A percentile compares a stretch with the other conserved stretches of the same genome.
phyloP scores from a whole-genome alignment of 2,329 filamentous ascomycete species.

The Fusarium succisae region DNA sequence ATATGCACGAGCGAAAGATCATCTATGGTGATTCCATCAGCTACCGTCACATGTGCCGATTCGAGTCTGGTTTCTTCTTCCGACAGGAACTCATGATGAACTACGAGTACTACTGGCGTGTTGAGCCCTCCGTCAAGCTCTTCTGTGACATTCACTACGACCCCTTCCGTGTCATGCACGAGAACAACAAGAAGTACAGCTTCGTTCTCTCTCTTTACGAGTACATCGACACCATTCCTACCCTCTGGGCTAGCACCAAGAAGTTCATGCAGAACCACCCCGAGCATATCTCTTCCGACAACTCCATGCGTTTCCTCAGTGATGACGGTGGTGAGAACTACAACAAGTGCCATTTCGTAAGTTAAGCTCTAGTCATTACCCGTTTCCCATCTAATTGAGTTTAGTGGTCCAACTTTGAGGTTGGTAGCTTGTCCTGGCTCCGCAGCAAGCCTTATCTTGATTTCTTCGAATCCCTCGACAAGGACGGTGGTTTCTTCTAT shows the following conservation, averaged over 20 bases:
- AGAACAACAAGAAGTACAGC: conserved; percentile 97
- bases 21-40: conserved; percentile 98
- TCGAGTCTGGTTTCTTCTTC: conserved; percentile 99
- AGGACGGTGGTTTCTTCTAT: conserved; percentile 97
- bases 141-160: conserved; percentile 97
- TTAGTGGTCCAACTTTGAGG: conserved; percentile 98
- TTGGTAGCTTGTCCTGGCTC: conserved; percentile 93
- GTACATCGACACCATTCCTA: conserved; percentile 95
- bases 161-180: conserved; percentile 95
- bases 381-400: conserved; percentile 36
- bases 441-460: conserved; percentile 88
- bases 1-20: conserved; percentile 94
- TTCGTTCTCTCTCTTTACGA: conserved; percentile 96
- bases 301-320: conserved; percentile 90
- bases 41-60: conserved; percentile 99
- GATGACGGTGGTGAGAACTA: conserved; percentile 92
- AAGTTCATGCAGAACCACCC: conserved; percentile 92
- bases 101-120: conserved; percentile 99
- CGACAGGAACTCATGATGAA: conserved; percentile 91
- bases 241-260: conserved; percentile 94
- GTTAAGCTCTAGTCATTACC: conserved; percentile 40
- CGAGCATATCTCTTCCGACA: conserved; percentile 84
- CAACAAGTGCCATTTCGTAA: conserved; percentile 96
- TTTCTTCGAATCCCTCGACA: conserved; percentile 88
- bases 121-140: conserved; percentile 95